A percentile compares a stretch with the other conserved stretches of the same genome.
phyloP scores from a whole-genome alignment of 495 filamentous ascomycete genomes.

The Chaetomium tenue region DNA sequence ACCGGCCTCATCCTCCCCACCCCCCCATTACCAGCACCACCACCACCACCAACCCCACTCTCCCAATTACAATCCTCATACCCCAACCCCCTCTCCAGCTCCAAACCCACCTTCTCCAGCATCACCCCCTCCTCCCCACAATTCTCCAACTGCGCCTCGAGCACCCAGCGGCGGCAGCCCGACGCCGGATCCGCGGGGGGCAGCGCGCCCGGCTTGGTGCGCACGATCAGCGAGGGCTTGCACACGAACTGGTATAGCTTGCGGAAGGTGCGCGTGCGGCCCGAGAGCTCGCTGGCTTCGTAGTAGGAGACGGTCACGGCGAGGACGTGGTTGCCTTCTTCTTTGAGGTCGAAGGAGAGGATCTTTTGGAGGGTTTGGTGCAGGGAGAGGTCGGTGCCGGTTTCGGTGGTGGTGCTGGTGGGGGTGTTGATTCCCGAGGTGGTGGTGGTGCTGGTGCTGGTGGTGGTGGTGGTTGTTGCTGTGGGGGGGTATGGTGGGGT shows the following conservation, averaged over 20 bases:
- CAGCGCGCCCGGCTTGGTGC: slow-evolving; percentile 77
- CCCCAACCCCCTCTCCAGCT: slow-evolving; percentile 48
- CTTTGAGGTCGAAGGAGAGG: slow-evolving; percentile 81
- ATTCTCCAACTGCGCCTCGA: slow-evolving; percentile 96
- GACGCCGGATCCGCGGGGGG: slow-evolving; percentile 22
- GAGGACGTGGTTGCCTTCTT: slow-evolving; percentile 89
- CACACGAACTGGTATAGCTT: slow-evolving; percentile 97
- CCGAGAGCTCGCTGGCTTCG: slow-evolving; percentile 61
- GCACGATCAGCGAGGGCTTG: slow-evolving; percentile 80
- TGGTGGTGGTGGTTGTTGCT: neutral
- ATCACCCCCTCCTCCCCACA: slow-evolving; percentile 67
- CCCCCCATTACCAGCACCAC: slow-evolving; percentile 46
- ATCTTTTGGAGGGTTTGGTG: slow-evolving; percentile 74
- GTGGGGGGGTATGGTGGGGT: neutral
- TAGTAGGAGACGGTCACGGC: slow-evolving; percentile 94
- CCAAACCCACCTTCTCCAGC: slow-evolving; percentile 56
- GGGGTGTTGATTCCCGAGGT: neutral
- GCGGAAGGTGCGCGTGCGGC: slow-evolving; percentile 78
- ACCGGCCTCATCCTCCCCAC: slow-evolving; percentile 53
- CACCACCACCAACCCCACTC: slow-evolving; percentile 32
- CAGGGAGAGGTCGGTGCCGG: slow-evolving; percentile 57
- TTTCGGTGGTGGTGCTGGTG: slow-evolving; percentile 22
- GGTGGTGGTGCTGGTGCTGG: neutral
- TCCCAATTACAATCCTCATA: slow-evolving; percentile 52
- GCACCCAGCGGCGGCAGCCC: slow-evolving; percentile 49